Base-by-base conservation (phyloP, 2,329 filamentous ascomycete species). In the Fusarium drepaniforme region DNA sequence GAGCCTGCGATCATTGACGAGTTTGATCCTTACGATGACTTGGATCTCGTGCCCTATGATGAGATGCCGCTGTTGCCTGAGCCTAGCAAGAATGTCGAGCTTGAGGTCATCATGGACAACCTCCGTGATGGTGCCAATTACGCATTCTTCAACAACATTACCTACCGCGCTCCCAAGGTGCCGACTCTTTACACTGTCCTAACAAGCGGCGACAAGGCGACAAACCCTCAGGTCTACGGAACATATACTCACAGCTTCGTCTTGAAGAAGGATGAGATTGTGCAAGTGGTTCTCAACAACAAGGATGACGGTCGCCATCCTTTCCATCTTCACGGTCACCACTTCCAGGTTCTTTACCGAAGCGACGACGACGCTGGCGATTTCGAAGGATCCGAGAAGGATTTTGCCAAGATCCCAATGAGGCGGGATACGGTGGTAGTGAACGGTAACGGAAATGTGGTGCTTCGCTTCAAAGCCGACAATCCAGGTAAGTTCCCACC, bases 281-380 rank as follows among this genome's bases (percentile, higher is more conserved):
- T 96, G 33, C 91, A 96, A 79, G 88, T 96, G 61, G 83, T 95
- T 21, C 85, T 96, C n/a, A 94, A 95, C 85, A 96, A 95, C 79
- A 86, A 90, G 53, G 94, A 96, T 76, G 81, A 87, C 70, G 85
- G 94, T 49, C 91, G 90, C 11, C 93, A 95, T 77, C 94, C 90
- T 6, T 95, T 96, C 85, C 93, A 94, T 77, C 81, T 97, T 1
- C 95, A 97, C 84, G 93, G 93, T 0, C 93, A 95, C 81, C 86
- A 89, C 75, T 95, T 95, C 84, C 93, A 94, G 82, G 86, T 92
- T 5, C 80, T 94, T 40, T 86, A 89, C 73, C 90, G 93, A 30
- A 90, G 88, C 2, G 84, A 81, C 0, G 90, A 92, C 37, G 87
- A 91, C 0, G 88, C 84, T 0, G 90, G 91, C 8, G 84, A 86